These are phyloP conservation scores for Moricandia moricandioides DNA, from an alignment of 345 rosid genomes.

Conservation along the genomic window DNA sequence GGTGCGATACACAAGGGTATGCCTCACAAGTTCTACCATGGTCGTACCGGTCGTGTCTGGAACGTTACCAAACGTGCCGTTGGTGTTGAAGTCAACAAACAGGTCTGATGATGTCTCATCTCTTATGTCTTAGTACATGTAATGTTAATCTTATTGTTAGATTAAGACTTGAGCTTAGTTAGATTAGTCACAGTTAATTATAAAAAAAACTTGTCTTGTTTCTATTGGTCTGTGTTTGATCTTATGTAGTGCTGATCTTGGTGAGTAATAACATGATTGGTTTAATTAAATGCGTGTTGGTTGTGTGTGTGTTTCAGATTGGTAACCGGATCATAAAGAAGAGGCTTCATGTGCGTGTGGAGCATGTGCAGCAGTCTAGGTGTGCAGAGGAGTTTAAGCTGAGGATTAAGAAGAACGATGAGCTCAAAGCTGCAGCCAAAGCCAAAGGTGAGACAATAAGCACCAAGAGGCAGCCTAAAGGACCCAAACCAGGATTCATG, in stretches of 20 bases:
- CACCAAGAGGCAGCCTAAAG: background rate
- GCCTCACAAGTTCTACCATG: too few species aligned
- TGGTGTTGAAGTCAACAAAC: conserved; percentile 36
- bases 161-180: background rate
- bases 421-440: background rate
- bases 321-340: background rate
- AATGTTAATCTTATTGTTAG: background rate
- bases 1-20: too few species aligned
- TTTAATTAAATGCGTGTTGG: background rate
- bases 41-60: too few species aligned
- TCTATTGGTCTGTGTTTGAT: background rate
- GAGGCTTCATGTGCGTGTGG: background rate
- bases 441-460: background rate
- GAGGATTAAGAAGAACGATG: background rate
- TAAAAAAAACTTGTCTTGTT: background rate
- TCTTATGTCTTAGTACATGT: background rate
- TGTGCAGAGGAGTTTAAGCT: background rate
- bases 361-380: background rate
- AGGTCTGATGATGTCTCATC: conserved; percentile 35
- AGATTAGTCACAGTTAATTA: background rate
- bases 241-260: background rate
- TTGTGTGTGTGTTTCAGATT: conserved; percentile 27
- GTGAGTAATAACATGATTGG: background rate
- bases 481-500: background rate
- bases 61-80: background rate